phyloP scores from a whole-genome alignment of 192 early-diverging fungal genomes.

The Kappamyces sp. region DNA sequence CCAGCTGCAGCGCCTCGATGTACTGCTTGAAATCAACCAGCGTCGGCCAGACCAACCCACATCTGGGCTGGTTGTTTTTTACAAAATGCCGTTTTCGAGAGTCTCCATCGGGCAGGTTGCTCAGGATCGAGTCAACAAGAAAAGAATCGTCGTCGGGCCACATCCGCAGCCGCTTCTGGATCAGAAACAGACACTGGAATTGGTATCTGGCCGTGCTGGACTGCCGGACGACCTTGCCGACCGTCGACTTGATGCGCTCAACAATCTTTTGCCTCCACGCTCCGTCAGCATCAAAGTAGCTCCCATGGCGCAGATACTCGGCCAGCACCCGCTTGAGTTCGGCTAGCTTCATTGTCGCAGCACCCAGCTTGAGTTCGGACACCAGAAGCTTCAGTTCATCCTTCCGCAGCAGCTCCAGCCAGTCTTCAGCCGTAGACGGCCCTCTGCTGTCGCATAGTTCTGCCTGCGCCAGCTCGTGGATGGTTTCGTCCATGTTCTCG shows the following conservation, averaged over 20 bases:
- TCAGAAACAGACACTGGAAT: conserved; percentile 13
- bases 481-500: too few species aligned
- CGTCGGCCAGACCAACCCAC: conserved; percentile 31
- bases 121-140: conserved; percentile 30
- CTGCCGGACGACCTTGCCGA: background rate
- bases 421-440: too few species aligned
- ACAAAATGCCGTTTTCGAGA: conserved; percentile 3
- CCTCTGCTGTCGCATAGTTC: too few species aligned
- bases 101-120: conserved; percentile 22
- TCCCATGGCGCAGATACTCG: too few species aligned
- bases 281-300: too few species aligned
- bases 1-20: conserved; percentile 16
- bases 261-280: too few species aligned
- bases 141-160: conserved; percentile 32
- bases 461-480: too few species aligned
- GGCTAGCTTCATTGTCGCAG: too few species aligned
- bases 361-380: too few species aligned
- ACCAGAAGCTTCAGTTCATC: too few species aligned
- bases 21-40: conserved; percentile 21
- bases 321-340: too few species aligned
- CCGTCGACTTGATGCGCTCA: background rate
- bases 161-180: background rate
- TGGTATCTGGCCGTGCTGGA: background rate
- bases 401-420: too few species aligned
- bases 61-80: conserved; percentile 18